Percentiles rank a stretch among this genome's conserved stretches.
phyloP scores from a whole-genome alignment of 1,284 basidiomycete genomes.

The Apiotrichum siamense region DNA sequence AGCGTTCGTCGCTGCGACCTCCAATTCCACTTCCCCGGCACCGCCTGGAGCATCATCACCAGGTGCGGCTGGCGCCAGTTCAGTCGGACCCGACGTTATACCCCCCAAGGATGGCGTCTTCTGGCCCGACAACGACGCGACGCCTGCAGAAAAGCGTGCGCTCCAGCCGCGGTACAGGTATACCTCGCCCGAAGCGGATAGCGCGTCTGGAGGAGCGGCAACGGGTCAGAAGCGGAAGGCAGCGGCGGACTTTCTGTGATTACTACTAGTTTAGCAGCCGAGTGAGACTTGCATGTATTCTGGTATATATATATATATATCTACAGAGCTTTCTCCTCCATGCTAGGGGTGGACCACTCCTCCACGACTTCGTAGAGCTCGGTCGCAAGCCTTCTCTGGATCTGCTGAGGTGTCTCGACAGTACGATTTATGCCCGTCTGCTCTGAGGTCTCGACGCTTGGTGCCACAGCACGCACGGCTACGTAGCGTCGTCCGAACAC shows the following conservation, averaged over 20 bases:
- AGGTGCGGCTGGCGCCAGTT: no score
- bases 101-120: constrained; percentile 46
- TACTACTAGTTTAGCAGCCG: no score
- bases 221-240: constrained; percentile 43
- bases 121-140: constrained; percentile 45
- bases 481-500: constrained; percentile 77
- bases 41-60: constrained; percentile 5
- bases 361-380: constrained; percentile 78
- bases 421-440: no score
- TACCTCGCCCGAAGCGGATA: constrained; percentile 47
- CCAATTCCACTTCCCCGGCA: neutral
- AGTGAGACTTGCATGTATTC: constrained; percentile 1
- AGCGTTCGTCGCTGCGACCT: constrained; percentile 16
- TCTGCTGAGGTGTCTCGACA: no score
- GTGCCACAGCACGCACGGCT: constrained; percentile 52
- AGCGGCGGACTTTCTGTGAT: constrained; percentile 47
- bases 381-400: constrained; percentile 70
- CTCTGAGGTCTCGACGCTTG: constrained; percentile 55
- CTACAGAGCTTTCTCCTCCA: constrained; percentile 1
- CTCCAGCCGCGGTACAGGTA: constrained; percentile 66
- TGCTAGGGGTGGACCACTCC: constrained; percentile 51
- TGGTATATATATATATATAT: neutral
- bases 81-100: constrained; percentile 18
- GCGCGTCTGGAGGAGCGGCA: constrained; percentile 19
- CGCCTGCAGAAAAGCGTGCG: constrained; percentile 62